Conservation (phyloP, 225 moss, liverwort and hornwort species). For the Bryum argenteum region DNA sequence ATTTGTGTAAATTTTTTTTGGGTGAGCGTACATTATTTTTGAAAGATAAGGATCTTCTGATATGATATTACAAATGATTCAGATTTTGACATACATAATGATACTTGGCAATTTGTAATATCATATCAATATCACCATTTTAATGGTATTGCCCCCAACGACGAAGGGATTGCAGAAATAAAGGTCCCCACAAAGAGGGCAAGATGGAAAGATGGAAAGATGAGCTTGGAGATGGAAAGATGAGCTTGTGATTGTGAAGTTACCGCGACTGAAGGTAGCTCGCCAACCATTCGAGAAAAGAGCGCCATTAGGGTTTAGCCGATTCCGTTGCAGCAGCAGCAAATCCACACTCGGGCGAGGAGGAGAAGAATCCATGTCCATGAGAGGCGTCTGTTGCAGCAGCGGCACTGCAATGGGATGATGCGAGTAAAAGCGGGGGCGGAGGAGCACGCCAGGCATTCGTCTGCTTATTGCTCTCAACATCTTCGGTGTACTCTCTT, state of each 20-base stretch:
- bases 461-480: slow-evolving; percentile 22
- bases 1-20: too few relatives aligned
- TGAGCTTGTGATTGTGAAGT: background rate
- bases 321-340: background rate
- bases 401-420: background rate
- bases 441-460: slow-evolving; percentile 16
- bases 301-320: background rate
- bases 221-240: background rate
- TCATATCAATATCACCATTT: too few relatives aligned
- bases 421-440: background rate
- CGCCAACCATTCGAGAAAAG: slow-evolving; percentile 20
- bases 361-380: background rate
- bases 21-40: too few relatives aligned
- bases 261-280: slow-evolving; percentile 24
- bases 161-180: too few relatives aligned
- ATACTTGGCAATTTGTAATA: too few relatives aligned
- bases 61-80: too few relatives aligned
- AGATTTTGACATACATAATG: too few relatives aligned
- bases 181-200: too few relatives aligned
- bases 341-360: background rate
- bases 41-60: too few relatives aligned
- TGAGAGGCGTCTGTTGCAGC: background rate
- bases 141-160: too few relatives aligned
- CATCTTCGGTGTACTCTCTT: slow-evolving; percentile 10
- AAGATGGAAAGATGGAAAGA: background rate